These are phyloP conservation scores for Hysterium pulicare DNA, from an alignment of 2,329 filamentous ascomycete species.

Conservation along the genomic window DNA sequence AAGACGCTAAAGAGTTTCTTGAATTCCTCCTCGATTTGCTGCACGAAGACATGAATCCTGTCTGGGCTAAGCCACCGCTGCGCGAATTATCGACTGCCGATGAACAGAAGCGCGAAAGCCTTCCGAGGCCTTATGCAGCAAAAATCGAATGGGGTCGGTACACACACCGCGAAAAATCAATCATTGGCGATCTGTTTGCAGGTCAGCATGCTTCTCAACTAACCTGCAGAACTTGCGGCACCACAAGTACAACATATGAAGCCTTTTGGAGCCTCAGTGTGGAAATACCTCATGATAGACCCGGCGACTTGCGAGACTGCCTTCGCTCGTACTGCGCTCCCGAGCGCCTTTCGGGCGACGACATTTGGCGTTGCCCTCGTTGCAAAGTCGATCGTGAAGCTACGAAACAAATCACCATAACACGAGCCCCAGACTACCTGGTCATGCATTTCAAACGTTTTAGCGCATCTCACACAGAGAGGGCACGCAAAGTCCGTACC, in stretches of 20 bases:
- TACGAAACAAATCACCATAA: constrained; percentile 69
- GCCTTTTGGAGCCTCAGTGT: constrained; percentile 70
- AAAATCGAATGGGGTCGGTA: constrained; percentile 72
- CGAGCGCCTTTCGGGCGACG: constrained; percentile 65
- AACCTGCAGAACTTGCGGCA: constrained; percentile 58
- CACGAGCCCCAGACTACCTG: constrained; percentile 73
- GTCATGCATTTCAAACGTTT: constrained; percentile 75
- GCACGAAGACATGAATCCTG: constrained; percentile 78
- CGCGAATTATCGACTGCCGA: constrained; percentile 57
- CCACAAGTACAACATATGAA: constrained; percentile 65
- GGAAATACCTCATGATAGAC: constrained; percentile 62
- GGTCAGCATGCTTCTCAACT: constrained; percentile 64
- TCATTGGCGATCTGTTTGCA: constrained; percentile 76
- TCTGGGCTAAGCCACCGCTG: constrained; percentile 58
- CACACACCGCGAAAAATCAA: constrained; percentile 66
- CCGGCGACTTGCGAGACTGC: constrained; percentile 63
- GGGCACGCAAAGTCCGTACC: constrained; percentile 65
- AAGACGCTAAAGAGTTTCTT: constrained; percentile 89
- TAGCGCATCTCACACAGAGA: constrained; percentile 54
- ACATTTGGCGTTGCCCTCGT: constrained; percentile 68
- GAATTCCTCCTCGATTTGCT: constrained; percentile 77
- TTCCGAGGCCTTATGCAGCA: constrained; percentile 63
- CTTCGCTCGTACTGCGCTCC: constrained; percentile 66
- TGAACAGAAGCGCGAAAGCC: constrained; percentile 58
- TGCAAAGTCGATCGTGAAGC: constrained; percentile 68